phyloP scores from a whole-genome alignment of 257 asterid species.

The Dorcoceras hygrometricum region DNA sequence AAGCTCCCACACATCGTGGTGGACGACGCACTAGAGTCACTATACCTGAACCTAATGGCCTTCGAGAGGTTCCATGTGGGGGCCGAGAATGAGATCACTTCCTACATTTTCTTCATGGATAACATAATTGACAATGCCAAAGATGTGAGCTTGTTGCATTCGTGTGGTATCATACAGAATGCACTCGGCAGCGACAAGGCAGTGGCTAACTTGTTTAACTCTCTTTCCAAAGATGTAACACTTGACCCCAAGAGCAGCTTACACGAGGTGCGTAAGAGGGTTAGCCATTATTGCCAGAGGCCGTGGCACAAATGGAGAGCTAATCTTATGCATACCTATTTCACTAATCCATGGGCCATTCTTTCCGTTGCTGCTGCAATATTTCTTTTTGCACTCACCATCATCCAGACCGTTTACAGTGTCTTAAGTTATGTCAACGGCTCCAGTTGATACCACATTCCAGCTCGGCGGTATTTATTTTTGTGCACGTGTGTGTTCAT shows the following conservation, averaged over 20 bases:
- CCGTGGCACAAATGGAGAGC: constrained; percentile 45
- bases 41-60: constrained; percentile 51
- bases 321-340: constrained; percentile 46
- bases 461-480: not conserved
- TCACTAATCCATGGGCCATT: constrained; percentile 56
- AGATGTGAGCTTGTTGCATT: constrained; percentile 55
- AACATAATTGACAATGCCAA: constrained; percentile 40
- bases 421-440: constrained; percentile 31
- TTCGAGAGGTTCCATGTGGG: constrained; percentile 54
- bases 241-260: constrained; percentile 43
- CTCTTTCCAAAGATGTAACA: constrained; percentile 44
- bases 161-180: constrained; percentile 41
- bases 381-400: constrained; percentile 56
- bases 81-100: constrained; percentile 50
- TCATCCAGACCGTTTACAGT: constrained; percentile 36
- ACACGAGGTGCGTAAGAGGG: constrained; percentile 30
- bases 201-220: constrained; percentile 48
- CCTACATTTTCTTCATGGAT: constrained; percentile 58
- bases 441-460: not conserved
- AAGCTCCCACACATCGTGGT: constrained; percentile 42
- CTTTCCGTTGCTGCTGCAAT: constrained; percentile 50
- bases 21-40: constrained; percentile 43
- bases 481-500: not conserved
- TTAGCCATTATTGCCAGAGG: constrained; percentile 42
- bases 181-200: constrained; percentile 56